Conservation (phyloP, 441 rosid species). For the Euphorbia celastroides region DNA sequence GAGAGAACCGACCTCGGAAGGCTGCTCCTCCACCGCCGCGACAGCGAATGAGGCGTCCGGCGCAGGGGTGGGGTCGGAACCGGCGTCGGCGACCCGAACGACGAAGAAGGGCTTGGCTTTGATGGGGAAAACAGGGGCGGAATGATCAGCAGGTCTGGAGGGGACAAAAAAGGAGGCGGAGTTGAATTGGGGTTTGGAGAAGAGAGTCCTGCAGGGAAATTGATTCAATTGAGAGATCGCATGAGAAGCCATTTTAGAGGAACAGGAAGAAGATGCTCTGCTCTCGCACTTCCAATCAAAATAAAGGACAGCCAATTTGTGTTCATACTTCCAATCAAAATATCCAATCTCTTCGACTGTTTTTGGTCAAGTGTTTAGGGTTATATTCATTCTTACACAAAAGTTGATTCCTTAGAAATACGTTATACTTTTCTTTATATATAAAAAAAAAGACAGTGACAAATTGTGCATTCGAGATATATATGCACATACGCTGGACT, state of each 20-base stretch:
- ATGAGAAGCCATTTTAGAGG: constrained; percentile 43
- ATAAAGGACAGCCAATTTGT: too few species aligned
- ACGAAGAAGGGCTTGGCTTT: constrained; percentile 24
- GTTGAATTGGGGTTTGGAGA: background rate
- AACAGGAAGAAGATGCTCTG: background rate
- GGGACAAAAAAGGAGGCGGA: constrained; percentile 26
- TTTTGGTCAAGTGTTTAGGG: too few species aligned
- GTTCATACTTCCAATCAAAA: too few species aligned
- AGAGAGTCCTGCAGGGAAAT: constrained; percentile 40
- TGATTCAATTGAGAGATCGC: constrained; percentile 37
- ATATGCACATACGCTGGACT: too few species aligned
- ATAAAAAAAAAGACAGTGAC: too few species aligned
- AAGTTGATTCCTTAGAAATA: too few species aligned
- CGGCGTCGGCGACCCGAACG: constrained; percentile 28
- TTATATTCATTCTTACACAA: too few species aligned
- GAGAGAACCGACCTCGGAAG: constrained; percentile 44
- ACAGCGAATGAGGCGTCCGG: constrained; percentile 32
- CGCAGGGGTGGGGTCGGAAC: constrained; percentile 42
- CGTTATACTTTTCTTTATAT: too few species aligned
- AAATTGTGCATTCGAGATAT: too few species aligned
- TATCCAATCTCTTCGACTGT: too few species aligned
- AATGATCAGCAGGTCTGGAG: constrained; percentile 1
- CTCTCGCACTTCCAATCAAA: background rate
- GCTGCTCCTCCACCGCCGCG: constrained; percentile 35
- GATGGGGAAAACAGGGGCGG: background rate